Conservation (phyloP, 2,329 filamentous ascomycete species). For the Penicillium sp. region DNA sequence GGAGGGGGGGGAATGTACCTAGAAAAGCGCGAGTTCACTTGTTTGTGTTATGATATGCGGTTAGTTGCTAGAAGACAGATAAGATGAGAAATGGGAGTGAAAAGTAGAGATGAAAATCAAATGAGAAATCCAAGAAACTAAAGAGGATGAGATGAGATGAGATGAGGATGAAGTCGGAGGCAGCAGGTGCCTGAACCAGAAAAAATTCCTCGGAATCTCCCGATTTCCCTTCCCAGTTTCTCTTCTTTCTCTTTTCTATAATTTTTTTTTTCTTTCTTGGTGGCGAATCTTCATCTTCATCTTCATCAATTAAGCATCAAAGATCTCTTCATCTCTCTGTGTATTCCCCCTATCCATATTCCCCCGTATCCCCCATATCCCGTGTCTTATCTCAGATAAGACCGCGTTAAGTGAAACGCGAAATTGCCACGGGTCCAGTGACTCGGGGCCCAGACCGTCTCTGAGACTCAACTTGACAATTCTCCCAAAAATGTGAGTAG, state of each 20-base stretch:
- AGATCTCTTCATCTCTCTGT: neutral
- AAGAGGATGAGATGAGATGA: slow-evolving; percentile 3
- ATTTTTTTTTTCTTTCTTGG: neutral
- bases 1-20: neutral
- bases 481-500: neutral
- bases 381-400: slow-evolving; percentile 17
- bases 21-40: neutral
- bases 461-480: neutral
- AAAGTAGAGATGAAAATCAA: neutral
- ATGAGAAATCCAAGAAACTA: neutral
- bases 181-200: slow-evolving; percentile 23
- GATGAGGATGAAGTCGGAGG: neutral
- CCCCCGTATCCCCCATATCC: slow-evolving; percentile 1
- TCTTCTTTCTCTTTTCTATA: neutral
- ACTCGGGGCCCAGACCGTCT: slow-evolving; percentile 10
- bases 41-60: neutral
- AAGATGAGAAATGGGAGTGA: neutral
- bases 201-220: slow-evolving; percentile 19
- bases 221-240: slow-evolving; percentile 1
- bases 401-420: slow-evolving; percentile 44
- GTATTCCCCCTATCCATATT: neutral
- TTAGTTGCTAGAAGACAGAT: neutral
- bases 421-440: slow-evolving; percentile 39
- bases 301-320: neutral
- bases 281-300: neutral